These are phyloP conservation scores for Solanum chiquidenum DNA, from an alignment of 257 asterid genomes.

Conservation along the genomic window DNA sequence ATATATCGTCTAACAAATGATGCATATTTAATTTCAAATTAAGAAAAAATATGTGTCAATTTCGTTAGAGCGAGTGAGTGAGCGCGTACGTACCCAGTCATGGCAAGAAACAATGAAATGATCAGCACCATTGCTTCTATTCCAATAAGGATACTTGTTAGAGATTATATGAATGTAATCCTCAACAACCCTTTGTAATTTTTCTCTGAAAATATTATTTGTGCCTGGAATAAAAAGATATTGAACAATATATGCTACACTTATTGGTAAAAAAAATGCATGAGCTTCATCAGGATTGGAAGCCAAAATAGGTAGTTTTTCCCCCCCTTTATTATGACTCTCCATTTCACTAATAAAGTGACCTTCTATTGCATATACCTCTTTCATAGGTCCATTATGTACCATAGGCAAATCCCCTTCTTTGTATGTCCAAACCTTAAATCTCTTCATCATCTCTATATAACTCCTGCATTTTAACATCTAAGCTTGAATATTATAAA, in stretches of 20 bases:
- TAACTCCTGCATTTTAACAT: constrained; percentile 1
- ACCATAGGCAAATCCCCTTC: constrained; percentile 15
- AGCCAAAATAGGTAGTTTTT: not conserved
- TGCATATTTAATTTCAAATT: not conserved
- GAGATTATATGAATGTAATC: constrained; percentile 7
- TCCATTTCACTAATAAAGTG: constrained; percentile 15
- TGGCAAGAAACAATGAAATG: constrained; percentile 19
- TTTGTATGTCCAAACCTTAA: constrained; percentile 15
- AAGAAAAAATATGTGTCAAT: not conserved
- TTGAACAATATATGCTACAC: constrained; percentile 3
- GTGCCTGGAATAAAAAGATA: constrained; percentile 2
- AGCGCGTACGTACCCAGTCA: constrained; percentile 8
- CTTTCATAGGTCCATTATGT: constrained; percentile 12
- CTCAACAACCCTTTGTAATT: constrained; percentile 4
- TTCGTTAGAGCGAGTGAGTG: not conserved
- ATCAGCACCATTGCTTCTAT: constrained; percentile 16
- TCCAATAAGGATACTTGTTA: constrained; percentile 15
- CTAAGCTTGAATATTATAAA: no score
- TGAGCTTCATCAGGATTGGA: constrained; percentile 7
- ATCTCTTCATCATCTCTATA: constrained; percentile 10
- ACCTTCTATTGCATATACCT: constrained; percentile 12
- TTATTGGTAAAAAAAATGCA: constrained; percentile 12
- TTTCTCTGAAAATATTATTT: not conserved
- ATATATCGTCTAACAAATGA: not conserved
- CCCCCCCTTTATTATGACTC: not conserved